Evolutionary conservation across 2,329 filamentous ascomycete genomes (phyloP).

Genomic region (Fusarium acutatum): DNA sequence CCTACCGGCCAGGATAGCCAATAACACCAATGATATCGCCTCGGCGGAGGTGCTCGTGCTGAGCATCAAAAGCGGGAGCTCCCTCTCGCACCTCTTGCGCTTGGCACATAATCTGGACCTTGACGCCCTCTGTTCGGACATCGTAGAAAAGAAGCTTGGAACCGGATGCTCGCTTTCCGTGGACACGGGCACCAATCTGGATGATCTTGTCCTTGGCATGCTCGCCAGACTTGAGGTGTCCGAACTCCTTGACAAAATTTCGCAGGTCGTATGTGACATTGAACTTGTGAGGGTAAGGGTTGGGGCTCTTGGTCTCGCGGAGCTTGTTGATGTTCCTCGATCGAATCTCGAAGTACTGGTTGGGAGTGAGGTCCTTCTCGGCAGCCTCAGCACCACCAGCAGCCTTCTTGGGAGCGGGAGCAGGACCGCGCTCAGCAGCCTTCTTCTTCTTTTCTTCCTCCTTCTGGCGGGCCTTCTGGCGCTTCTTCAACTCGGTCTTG

Average conservation of each 20-base stretch:
- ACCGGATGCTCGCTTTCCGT: constrained; percentile 83
- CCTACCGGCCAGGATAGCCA: constrained; percentile 42
- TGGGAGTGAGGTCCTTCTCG: constrained; percentile 65
- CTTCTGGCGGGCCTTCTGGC: constrained; percentile 88
- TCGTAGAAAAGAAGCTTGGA: constrained; percentile 94
- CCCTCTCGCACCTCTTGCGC: constrained; percentile 77
- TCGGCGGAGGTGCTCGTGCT: constrained; percentile 88
- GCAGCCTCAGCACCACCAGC: constrained; percentile 65
- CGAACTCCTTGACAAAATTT: constrained; percentile 81
- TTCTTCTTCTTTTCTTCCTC: constrained; percentile 91
- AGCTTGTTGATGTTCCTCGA: constrained; percentile 73
- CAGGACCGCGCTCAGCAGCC: constrained; percentile 78
- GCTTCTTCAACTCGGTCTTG: constrained; percentile 92
- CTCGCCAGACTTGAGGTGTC: constrained; percentile 88
- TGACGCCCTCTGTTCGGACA: constrained; percentile 59
- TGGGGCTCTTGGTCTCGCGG: constrained; percentile 50
- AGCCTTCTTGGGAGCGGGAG: constrained; percentile 60
- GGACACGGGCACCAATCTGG: constrained; percentile 84
- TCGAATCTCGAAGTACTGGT: constrained; percentile 93
- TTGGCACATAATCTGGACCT: constrained; percentile 93
- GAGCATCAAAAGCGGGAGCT: constrained; percentile 76
- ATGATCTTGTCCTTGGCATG: constrained; percentile 78
- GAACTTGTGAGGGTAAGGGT: constrained; percentile 87
- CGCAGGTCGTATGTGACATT: constrained; percentile 82
- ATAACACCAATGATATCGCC: constrained; percentile 85